phyloP scores from a whole-genome alignment of 1,284 basidiomycete species.

The Malassezia sp. region DNA sequence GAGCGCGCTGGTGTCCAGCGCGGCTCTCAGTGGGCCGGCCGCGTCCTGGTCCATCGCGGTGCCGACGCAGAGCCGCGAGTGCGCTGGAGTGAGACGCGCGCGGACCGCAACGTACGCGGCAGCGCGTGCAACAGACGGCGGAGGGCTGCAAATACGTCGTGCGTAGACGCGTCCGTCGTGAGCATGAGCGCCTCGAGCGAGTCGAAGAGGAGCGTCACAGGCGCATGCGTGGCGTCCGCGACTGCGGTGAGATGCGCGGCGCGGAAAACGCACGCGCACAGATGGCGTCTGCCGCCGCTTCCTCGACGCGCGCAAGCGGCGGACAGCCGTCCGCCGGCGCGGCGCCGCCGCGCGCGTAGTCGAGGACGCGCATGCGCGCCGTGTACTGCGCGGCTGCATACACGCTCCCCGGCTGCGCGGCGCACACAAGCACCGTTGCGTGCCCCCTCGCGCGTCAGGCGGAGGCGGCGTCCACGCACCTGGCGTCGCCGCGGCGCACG shows the following conservation, averaged over 20 bases:
- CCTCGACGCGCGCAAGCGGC: no score
- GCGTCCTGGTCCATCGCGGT: constrained; percentile 17
- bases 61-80: constrained; percentile 23
- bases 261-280: no score
- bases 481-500: constrained; percentile 13
- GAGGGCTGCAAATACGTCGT: constrained; percentile 13
- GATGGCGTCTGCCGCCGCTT: no score
- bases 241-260: background rate
- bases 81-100: no score
- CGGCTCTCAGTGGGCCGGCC: constrained; percentile 26
- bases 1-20: constrained; percentile 4
- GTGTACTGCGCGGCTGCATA: no score
- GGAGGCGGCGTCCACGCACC: no score
- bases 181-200: constrained; percentile 25
- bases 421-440: constrained; percentile 15
- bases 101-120: no score
- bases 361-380: constrained; percentile 4
- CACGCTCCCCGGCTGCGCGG: constrained; percentile 8
- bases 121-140: constrained; percentile 7
- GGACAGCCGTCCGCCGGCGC: no score
- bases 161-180: constrained; percentile 11
- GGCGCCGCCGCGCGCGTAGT: no score
- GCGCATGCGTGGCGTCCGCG: constrained; percentile 2
- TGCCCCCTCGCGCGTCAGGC: no score
- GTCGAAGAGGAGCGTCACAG: constrained; percentile 25